Evolutionary conservation across 768 basidiomycete genomes (phyloP), one percentile per base, ranked within the genome.

Genomic region (Porpolomopsis calyptriformis): DNA sequence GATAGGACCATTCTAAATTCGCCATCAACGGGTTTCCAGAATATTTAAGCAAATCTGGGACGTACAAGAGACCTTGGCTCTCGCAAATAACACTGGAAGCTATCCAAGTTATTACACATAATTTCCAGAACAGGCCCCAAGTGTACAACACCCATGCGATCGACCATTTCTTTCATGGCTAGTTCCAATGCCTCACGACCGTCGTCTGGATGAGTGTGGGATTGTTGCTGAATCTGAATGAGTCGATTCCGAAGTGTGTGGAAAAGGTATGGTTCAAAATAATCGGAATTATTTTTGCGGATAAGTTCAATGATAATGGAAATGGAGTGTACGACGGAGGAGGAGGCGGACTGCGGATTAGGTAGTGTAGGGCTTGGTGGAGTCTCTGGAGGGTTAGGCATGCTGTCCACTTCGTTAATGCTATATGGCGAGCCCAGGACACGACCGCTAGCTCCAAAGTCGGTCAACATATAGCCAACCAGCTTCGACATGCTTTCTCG

Each of bases 251-350:
- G 80, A 35, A 96, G 67, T 1, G 88, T 91, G 57, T 96, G 93
- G 65, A 96, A 97, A 10, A 97, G 73, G 61, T 92, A 94, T 4
- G 93, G 94, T 64, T 99, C 96, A 58, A 96, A 93, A 59, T 92
- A 97, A 61, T 99, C 94, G 31, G 93, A 94, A 61, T 98, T 97
- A 64, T 97, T 97, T 61, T 97, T 92, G 43, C 93, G 78, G 53
- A 97, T 96, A 33, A 96, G 74, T 60, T 98, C 94, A 52, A 93
- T 85, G 49, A 97, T 71, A 56, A 97, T 80, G 35, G 84, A 82
- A 53, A 93, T 85, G 9, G 88, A 82, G 52, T 91, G 80, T 22
- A 85, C 73, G 44, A 97, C 80, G 5, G 89, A 88, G 9, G 92
- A 96, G 1, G 76, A 73, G 6, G 76, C 53, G 56, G 80, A 68